Percentiles rank a stretch among this genome's conserved stretches.
Evolutionary conservation across 2,329 filamentous ascomycete species (phyloP).

Genomic region (Cladophialophora carrionii): DNA sequence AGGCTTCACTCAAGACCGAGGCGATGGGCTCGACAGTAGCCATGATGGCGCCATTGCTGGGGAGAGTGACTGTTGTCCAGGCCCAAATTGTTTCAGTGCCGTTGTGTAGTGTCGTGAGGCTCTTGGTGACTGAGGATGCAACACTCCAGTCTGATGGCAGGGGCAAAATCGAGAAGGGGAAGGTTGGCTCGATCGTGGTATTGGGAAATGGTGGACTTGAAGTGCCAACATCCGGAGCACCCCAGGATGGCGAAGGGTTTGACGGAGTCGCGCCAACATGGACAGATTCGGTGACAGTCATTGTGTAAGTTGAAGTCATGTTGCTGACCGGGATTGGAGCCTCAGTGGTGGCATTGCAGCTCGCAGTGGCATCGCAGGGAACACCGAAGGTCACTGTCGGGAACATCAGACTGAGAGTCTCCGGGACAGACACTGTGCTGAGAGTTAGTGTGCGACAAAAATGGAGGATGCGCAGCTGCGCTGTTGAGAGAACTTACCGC

Average conservation of each 20-base stretch:
- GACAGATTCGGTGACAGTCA: background rate
- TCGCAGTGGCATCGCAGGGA: background rate
- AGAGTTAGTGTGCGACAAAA: conserved; percentile 1
- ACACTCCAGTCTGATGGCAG: conserved; percentile 1
- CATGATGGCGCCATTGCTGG: background rate
- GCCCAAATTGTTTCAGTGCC: conserved; percentile 3
- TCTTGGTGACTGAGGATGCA: background rate
- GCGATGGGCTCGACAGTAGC: conserved; percentile 1
- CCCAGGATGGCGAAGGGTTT: background rate
- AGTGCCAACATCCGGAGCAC: background rate
- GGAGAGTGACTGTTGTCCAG: background rate
- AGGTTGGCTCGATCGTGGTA: conserved; percentile 9
- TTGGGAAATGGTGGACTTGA: conserved; percentile 4
- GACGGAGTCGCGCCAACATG: conserved; percentile 1
- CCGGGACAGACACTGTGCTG: conserved; percentile 4
- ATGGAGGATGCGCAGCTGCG: background rate
- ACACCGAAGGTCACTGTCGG: background rate
- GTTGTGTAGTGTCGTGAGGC: conserved; percentile 1
- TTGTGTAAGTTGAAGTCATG: conserved; percentile 4
- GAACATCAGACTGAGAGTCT: conserved; percentile 11
- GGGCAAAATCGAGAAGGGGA: background rate
- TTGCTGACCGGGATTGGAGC: conserved; percentile 3
- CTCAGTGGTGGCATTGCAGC: background rate
- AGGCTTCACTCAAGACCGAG: conserved; percentile 7
- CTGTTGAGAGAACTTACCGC: background rate